A percentile compares a stretch with the other conserved stretches of the same genome.
Conservation (phyloP, 1,284 basidiomycete species). For the Psilocybe mexicana region DNA sequence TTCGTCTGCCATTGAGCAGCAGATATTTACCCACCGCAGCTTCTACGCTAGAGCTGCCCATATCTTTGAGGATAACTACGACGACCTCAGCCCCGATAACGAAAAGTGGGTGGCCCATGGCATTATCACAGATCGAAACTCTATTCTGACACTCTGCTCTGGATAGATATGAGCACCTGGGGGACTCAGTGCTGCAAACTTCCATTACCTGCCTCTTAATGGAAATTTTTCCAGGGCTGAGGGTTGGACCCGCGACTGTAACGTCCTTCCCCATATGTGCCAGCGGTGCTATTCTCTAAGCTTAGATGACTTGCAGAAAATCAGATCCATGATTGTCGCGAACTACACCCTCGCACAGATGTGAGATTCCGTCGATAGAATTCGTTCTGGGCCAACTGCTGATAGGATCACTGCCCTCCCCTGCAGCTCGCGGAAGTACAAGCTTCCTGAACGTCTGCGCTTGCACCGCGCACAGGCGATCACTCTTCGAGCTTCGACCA, state of each 20-base stretch:
- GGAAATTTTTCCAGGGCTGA: slow-evolving; percentile 64
- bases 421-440: slow-evolving; percentile 60
- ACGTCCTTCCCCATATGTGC: slow-evolving; percentile 22
- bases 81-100: slow-evolving; percentile 75
- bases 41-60: slow-evolving; percentile 65
- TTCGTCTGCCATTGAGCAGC: slow-evolving; percentile 41
- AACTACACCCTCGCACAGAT: slow-evolving; percentile 72
- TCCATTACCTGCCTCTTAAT: slow-evolving; percentile 63
- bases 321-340: slow-evolving; percentile 67
- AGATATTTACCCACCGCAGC: slow-evolving; percentile 75
- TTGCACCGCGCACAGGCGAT: slow-evolving; percentile 71
- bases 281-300: background rate
- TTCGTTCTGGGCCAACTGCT: slow-evolving; percentile 3
- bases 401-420: slow-evolving; percentile 1
- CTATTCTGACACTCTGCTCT: slow-evolving; percentile 8
- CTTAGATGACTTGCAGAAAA: slow-evolving; percentile 51
- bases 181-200: slow-evolving; percentile 68
- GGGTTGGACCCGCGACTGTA: slow-evolving; percentile 75
- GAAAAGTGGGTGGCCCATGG: slow-evolving; percentile 54
- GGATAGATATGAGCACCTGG: slow-evolving; percentile 67
- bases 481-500: slow-evolving; percentile 60
- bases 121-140: background rate
- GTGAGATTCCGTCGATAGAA: slow-evolving; percentile 31
- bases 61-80: slow-evolving; percentile 68
- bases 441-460: slow-evolving; percentile 56